These are phyloP conservation scores for Cytidiella melzeri DNA, from an alignment of 768 basidiomycete genomes.

Conservation along the genomic window DNA sequence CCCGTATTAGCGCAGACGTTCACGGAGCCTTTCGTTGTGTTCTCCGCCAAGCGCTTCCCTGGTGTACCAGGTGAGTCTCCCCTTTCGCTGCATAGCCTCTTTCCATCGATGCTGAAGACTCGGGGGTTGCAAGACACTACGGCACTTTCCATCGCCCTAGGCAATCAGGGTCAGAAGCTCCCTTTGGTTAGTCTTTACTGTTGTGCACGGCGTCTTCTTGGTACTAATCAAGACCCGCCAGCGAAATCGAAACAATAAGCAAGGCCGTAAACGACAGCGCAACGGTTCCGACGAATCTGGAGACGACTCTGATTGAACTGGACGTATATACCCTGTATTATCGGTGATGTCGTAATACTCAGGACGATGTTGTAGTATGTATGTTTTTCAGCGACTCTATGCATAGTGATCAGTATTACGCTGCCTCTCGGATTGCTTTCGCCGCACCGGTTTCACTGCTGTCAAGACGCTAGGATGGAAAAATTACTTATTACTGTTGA, in stretches of 20 bases:
- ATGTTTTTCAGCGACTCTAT: not conserved
- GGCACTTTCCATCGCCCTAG: constrained; percentile 80
- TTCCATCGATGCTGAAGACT: not conserved
- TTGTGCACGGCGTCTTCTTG: no score
- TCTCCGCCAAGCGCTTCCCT: constrained; percentile 90
- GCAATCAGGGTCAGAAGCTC: constrained; percentile 86
- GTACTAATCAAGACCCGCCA: no score
- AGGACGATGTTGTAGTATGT: not conserved
- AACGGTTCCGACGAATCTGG: constrained; percentile 62
- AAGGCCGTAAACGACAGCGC: constrained; percentile 48
- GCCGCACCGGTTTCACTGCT: not conserved
- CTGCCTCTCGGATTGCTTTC: not conserved
- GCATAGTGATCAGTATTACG: not conserved
- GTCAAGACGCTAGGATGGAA: not conserved
- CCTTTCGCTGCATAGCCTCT: constrained; percentile 11
- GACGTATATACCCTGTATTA: constrained; percentile 3
- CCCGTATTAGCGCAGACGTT: constrained; percentile 81
- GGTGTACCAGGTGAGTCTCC: constrained; percentile 76
- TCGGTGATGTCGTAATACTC: not conserved
- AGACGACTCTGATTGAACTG: constrained; percentile 59
- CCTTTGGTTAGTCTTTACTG: constrained; percentile 57
- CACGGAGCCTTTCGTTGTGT: constrained; percentile 81
- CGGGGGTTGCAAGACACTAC: constrained; percentile 72
- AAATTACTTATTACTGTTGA: not conserved
- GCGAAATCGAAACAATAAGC: constrained; percentile 72